Conservation (phyloP, 148 eudicot species). For the Cornus suecica region DNA sequence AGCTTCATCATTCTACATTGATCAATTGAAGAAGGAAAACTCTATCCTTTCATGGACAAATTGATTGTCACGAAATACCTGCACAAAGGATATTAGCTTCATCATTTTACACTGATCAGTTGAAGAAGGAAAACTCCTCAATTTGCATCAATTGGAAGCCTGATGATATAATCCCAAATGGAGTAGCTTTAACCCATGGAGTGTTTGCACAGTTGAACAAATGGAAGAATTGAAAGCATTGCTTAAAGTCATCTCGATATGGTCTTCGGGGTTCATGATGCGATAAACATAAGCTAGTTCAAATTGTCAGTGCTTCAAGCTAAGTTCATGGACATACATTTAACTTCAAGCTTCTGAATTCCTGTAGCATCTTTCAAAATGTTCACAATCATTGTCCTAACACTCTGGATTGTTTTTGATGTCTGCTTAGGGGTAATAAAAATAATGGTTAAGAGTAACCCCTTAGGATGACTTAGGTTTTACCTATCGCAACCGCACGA, state of each 20-base stretch:
- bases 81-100: conserved; percentile 20
- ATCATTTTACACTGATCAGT: background rate
- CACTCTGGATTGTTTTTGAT: conserved; percentile 67
- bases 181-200: conserved; percentile 50
- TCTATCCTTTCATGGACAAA: conserved; percentile 84
- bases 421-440: too few species aligned
- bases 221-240: conserved; percentile 73
- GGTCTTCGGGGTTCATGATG: conserved; percentile 71
- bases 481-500: too few species aligned
- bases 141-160: conserved; percentile 53
- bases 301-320: conserved; percentile 61
- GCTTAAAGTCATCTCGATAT: conserved; percentile 60
- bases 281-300: conserved; percentile 49
- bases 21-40: conserved; percentile 11
- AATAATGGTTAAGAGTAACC: too few species aligned
- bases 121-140: conserved; percentile 11
- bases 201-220: conserved; percentile 62
- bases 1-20: background rate
- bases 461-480: too few species aligned
- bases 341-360: conserved; percentile 50
- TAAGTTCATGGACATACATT: conserved; percentile 65
- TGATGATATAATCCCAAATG: conserved; percentile 41
- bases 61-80: conserved; percentile 99
- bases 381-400: conserved; percentile 49
- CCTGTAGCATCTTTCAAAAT: conserved; percentile 75